Percentiles rank a stretch among this genome's conserved stretches.
phyloP scores from a whole-genome alignment of 192 early-diverging fungal genomes.

The Coemansia sp. region DNA sequence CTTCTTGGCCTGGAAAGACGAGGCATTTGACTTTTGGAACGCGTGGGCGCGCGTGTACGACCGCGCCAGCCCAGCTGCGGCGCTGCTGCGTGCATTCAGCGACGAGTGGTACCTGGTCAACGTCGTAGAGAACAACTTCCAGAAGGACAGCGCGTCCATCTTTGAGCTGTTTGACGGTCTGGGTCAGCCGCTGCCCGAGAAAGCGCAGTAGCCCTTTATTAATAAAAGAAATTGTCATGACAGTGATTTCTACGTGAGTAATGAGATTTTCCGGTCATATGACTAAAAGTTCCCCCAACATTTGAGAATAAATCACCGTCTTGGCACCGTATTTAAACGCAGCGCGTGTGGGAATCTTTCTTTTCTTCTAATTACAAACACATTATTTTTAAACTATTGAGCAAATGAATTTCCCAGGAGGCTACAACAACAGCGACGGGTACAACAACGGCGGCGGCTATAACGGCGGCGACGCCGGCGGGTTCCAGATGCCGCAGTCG shows the following conservation, averaged over 20 bases:
- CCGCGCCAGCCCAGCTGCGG: constrained; percentile 52
- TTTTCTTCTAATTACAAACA: background rate
- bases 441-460: constrained; percentile 8
- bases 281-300: background rate
- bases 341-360: background rate
- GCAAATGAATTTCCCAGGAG: background rate
- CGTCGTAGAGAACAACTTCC: constrained; percentile 92
- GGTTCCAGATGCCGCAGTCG: constrained; percentile 8
- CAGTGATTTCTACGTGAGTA: too few species aligned
- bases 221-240: too few species aligned
- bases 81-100: constrained; percentile 64
- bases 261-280: too few species aligned
- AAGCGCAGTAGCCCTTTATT: too few species aligned
- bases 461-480: constrained; percentile 8
- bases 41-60: constrained; percentile 80
- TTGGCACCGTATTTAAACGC: background rate
- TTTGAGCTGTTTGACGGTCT: constrained; percentile 48
- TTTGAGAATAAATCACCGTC: background rate
- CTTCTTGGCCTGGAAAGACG: constrained; percentile 97
- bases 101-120: constrained; percentile 89
- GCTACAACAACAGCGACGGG: background rate
- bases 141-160: constrained; percentile 41
- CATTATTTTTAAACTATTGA: background rate
- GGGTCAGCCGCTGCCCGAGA: too few species aligned
- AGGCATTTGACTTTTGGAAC: constrained; percentile 91